Evolutionary conservation across 2,329 filamentous ascomycete genomes (phyloP).

Genomic region (Penicillium sp.): DNA sequence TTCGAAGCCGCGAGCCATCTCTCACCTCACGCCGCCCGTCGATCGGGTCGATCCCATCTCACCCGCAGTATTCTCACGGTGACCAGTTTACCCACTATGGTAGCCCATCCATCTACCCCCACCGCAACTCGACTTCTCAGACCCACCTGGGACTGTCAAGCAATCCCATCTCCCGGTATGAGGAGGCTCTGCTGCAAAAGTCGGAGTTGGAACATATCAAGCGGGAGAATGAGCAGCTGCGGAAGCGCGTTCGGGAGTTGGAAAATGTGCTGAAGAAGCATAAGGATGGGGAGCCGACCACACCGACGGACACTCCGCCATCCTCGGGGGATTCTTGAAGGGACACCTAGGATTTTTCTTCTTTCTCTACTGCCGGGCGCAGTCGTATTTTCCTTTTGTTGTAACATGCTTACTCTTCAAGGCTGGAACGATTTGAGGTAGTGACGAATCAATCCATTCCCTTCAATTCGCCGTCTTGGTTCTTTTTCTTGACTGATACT

Average conservation of each 20-base stretch:
- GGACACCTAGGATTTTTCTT: not conserved
- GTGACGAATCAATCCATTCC: slow-evolving; percentile 11
- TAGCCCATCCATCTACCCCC: slow-evolving; percentile 32
- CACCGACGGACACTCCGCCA: not conserved
- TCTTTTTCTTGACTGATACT: not conserved
- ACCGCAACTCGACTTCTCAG: slow-evolving; percentile 34
- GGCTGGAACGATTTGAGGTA: slow-evolving; percentile 18
- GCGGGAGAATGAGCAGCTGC: slow-evolving; percentile 50
- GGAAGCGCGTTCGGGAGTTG: slow-evolving; percentile 48
- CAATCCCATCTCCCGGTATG: slow-evolving; percentile 40
- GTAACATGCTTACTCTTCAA: slow-evolving; percentile 7
- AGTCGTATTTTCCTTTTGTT: not conserved
- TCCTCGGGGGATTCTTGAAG: not conserved
- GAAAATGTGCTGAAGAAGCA: slow-evolving; percentile 42
- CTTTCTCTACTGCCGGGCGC: slow-evolving; percentile 7
- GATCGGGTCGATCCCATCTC: slow-evolving; percentile 34
- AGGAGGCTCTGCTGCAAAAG: slow-evolving; percentile 46
- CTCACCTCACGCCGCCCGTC: slow-evolving; percentile 42
- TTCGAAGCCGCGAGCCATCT: slow-evolving; percentile 47
- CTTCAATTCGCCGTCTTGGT: not conserved
- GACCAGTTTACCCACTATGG: slow-evolving; percentile 31
- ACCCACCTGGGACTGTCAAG: slow-evolving; percentile 32
- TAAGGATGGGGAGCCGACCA: slow-evolving; percentile 19
- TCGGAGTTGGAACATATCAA: slow-evolving; percentile 49
- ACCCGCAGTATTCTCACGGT: slow-evolving; percentile 32